phyloP scores from a whole-genome alignment of 192 early-diverging fungal genomes.

The Coemansia biformis region DNA sequence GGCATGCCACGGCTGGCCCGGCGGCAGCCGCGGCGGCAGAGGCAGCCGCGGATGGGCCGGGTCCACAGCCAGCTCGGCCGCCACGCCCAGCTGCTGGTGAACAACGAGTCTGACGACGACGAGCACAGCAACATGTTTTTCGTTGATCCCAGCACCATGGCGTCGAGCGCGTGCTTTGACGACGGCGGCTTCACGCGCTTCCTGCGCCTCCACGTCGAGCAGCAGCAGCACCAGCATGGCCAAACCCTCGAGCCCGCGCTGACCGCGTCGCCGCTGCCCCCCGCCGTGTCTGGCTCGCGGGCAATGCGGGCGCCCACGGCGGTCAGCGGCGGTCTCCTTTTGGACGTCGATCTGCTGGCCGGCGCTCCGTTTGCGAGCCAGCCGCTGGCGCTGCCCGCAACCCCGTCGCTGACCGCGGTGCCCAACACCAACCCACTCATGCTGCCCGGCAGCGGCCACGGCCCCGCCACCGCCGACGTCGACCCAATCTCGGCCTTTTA shows the following conservation, averaged over 20 bases:
- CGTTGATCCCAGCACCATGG: conserved; percentile 37
- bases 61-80: conserved; percentile 9
- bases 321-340: conserved; percentile 26
- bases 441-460: conserved; percentile 47
- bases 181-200: conserved; percentile 51
- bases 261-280: conserved; percentile 10
- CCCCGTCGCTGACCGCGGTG: conserved; percentile 18
- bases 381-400: not conserved
- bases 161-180: conserved; percentile 45
- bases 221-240: conserved; percentile 25
- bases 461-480: conserved; percentile 15
- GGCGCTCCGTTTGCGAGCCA: too few relatives aligned
- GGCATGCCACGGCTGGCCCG: not conserved
- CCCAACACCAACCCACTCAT: conserved; percentile 48
- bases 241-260: conserved; percentile 7
- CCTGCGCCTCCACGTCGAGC: conserved; percentile 48
- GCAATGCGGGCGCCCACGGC: conserved; percentile 21
- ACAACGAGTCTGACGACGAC: conserved; percentile 50
- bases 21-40: not conserved
- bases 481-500: conserved; percentile 48
- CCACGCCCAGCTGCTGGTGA: conserved; percentile 20
- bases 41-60: conserved; percentile 2
- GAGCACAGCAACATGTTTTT: conserved; percentile 49
- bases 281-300: too few relatives aligned
- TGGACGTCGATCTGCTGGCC: conserved; percentile 26